These are phyloP conservation scores for Davidsoniella neocaledoniae DNA, from an alignment of 2,329 filamentous ascomycete species.

Conservation along the genomic window DNA sequence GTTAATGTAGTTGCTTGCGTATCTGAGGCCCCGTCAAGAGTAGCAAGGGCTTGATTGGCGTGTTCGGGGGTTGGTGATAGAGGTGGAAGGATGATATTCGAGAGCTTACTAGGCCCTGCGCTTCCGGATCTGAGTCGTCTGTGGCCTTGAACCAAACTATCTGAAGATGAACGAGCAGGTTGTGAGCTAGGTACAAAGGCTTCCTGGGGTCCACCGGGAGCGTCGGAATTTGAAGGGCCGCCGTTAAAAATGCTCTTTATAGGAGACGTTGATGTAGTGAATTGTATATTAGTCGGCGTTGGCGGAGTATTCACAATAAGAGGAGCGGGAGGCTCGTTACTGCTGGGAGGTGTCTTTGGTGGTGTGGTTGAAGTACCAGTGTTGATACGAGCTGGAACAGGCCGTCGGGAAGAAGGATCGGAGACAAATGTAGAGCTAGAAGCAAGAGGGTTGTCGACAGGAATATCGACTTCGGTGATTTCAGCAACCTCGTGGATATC, in stretches of 20 bases:
- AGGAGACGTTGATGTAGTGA: slow-evolving; percentile 15
- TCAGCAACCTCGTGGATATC: no score
- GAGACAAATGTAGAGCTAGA: not conserved
- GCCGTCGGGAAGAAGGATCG: not conserved
- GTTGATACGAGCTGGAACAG: slow-evolving; percentile 6
- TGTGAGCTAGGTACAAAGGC: not conserved
- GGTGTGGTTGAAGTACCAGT: slow-evolving; percentile 14
- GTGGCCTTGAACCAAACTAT: slow-evolving; percentile 42
- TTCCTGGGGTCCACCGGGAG: not conserved
- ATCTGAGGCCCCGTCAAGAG: not conserved
- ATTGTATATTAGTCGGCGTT: slow-evolving; percentile 36
- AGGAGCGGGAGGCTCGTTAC: slow-evolving; percentile 26
- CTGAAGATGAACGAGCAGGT: slow-evolving; percentile 5
- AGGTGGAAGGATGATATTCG: slow-evolving; percentile 53
- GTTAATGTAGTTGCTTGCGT: not conserved
- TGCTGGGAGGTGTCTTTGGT: slow-evolving; percentile 30
- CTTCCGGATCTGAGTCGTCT: slow-evolving; percentile 13
- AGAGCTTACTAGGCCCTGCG: slow-evolving; percentile 68
- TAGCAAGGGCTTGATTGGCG: not conserved
- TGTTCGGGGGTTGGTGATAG: slow-evolving; percentile 60
- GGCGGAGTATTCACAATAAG: slow-evolving; percentile 49
- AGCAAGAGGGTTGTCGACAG: not conserved
- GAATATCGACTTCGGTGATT: not conserved
- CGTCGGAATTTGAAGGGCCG: no score
- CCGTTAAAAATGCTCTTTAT: slow-evolving; percentile 10